Evolutionary conservation across 805 yeast species (phyloP).

Genomic region (Candida maesae): DNA sequence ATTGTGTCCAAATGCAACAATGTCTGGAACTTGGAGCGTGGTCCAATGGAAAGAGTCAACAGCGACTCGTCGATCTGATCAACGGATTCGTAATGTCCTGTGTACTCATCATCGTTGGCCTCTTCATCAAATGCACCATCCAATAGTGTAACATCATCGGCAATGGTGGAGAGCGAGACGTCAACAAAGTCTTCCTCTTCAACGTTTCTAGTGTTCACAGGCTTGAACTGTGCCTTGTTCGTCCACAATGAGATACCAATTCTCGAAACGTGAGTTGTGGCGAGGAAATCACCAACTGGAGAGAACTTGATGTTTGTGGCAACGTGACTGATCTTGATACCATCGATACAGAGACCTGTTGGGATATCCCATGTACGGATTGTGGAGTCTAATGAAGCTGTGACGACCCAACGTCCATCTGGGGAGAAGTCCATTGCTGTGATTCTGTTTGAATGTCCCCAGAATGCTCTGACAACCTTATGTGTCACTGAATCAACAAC

Average conservation of each 20-base stretch:
- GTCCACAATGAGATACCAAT: constrained; percentile 94
- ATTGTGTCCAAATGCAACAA: constrained; percentile 79
- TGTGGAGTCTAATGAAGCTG: constrained; percentile 80
- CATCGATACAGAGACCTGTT: constrained; percentile 95
- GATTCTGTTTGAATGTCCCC: constrained; percentile 87
- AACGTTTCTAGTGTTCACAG: constrained; percentile 70
- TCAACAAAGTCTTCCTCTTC: constrained; percentile 69
- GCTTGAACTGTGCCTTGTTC: constrained; percentile 77
- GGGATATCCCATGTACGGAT: constrained; percentile 97
- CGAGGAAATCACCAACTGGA: constrained; percentile 84
- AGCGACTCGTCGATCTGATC: constrained; percentile 61
- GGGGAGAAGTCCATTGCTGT: constrained; percentile 89
- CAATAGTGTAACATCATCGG: constrained; percentile 72
- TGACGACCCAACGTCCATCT: constrained; percentile 92
- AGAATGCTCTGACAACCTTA: constrained; percentile 77
- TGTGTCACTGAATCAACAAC: constrained; percentile 80
- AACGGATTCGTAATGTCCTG: constrained; percentile 44
- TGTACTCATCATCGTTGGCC: constrained; percentile 27
- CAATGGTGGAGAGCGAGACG: constrained; percentile 60
- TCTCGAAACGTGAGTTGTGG: constrained; percentile 88
- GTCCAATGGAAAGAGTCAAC: constrained; percentile 70
- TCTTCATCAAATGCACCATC: constrained; percentile 33
- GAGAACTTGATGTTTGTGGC: constrained; percentile 79
- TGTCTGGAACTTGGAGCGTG: constrained; percentile 76
- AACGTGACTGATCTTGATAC: constrained; percentile 71